Percentiles rank a stretch among this genome's conserved stretches.
Evolutionary conservation across 1,284 basidiomycete species (phyloP).

Genomic region (Phylloboletellus chloephorus): DNA sequence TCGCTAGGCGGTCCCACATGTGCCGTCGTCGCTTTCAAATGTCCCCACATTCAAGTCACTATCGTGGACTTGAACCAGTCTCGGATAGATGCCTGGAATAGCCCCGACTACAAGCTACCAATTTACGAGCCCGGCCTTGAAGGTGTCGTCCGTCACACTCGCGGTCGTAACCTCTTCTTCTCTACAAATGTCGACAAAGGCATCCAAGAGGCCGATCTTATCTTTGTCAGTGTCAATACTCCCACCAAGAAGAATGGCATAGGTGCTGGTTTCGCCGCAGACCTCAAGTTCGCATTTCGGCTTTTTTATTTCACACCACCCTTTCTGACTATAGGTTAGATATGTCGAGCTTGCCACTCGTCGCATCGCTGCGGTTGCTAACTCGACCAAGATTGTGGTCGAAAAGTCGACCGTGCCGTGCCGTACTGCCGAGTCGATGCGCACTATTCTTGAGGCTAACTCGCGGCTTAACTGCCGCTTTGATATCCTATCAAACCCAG

Average conservation of each 20-base stretch:
- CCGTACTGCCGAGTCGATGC: conserved; percentile 97
- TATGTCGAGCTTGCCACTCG: conserved; percentile 96
- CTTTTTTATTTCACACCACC: neutral
- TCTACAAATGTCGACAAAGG: conserved; percentile 91
- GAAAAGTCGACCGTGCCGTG: conserved; percentile 99
- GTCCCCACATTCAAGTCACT: conserved; percentile 91
- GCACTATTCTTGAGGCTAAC: conserved; percentile 97
- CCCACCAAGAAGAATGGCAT: conserved; percentile 98
- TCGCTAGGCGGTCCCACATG: conserved; percentile 83
- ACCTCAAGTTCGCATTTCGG: conserved; percentile 74
- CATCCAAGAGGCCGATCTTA: conserved; percentile 89
- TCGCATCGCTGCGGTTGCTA: conserved; percentile 89
- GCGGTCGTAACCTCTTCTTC: conserved; percentile 96
- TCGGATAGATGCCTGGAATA: conserved; percentile 96
- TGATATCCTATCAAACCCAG: conserved; percentile 98
- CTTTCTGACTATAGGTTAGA: conserved; percentile 39
- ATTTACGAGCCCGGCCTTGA: conserved; percentile 99
- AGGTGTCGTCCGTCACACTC: conserved; percentile 82
- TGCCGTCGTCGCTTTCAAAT: conserved; percentile 91
- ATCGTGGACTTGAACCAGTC: conserved; percentile 97
- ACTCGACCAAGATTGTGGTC: conserved; percentile 94
- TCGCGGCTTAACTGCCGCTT: conserved; percentile 88
- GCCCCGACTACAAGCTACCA: conserved; percentile 65
- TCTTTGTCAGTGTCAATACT: conserved; percentile 91
- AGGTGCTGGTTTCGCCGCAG: conserved; percentile 95